Percentiles rank a stretch among this genome's conserved stretches.
Conservation (phyloP, 805 yeast species). For the Candida sanyiensis region DNA sequence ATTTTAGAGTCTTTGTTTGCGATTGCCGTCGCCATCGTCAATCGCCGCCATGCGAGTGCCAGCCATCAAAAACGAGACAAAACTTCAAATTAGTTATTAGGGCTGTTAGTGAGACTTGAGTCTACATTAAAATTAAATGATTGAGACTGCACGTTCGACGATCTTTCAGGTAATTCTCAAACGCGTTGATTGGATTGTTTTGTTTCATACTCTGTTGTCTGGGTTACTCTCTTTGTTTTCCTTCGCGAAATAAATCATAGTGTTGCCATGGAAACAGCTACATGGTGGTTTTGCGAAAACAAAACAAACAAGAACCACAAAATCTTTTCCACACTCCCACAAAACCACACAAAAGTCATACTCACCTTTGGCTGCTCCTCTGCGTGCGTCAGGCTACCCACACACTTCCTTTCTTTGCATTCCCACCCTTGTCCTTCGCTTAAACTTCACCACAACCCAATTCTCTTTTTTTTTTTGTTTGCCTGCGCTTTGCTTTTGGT, state of each 20-base stretch:
- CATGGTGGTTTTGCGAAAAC: background rate
- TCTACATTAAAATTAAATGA: too few species aligned
- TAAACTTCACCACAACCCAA: background rate
- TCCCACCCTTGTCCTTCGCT: slow-evolving; percentile 3
- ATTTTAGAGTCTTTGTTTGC: too few species aligned
- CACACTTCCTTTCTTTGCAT: background rate
- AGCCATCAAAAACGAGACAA: too few species aligned
- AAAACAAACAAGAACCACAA: slow-evolving; percentile 6
- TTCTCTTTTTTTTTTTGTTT: too few species aligned
- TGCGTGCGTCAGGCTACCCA: background rate
- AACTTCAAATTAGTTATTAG: too few species aligned
- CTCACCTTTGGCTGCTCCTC: background rate
- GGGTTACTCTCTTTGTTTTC: background rate
- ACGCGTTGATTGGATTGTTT: too few species aligned
- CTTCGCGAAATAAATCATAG: slow-evolving; percentile 1
- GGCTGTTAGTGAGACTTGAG: too few species aligned
- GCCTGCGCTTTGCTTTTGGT: slow-evolving; percentile 2
- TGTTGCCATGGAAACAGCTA: background rate
- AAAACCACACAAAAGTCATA: background rate
- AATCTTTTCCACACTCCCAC: slow-evolving; percentile 1
- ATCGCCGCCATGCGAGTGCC: too few species aligned
- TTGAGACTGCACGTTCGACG: too few species aligned
- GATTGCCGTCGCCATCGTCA: too few species aligned
- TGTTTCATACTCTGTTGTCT: too few species aligned
- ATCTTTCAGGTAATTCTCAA: too few species aligned